Evolutionary conservation across 2,329 filamentous ascomycete species (phyloP).

Genomic region (Xylaria hypoxylon): DNA sequence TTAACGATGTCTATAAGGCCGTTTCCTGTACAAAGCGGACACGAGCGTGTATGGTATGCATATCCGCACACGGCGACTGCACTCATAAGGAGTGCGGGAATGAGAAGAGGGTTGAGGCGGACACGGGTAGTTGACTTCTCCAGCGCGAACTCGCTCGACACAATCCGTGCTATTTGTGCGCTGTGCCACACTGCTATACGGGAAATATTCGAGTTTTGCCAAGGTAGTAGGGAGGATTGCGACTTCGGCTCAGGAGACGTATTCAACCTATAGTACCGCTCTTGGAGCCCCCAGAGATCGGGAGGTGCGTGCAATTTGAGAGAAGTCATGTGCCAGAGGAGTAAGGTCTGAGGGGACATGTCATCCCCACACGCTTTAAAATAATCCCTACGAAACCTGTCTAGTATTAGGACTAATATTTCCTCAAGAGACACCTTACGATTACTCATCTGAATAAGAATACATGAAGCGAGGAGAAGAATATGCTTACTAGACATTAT

Average conservation of each 20-base stretch:
- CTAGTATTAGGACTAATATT: not conserved
- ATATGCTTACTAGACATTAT: conserved; percentile 28
- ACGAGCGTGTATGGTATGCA: conserved; percentile 31
- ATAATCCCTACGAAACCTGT: conserved; percentile 28
- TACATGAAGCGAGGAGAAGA: not conserved
- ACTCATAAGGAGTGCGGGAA: conserved; percentile 42
- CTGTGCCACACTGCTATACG: conserved; percentile 42
- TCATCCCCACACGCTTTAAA: conserved; percentile 19
- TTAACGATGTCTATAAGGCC: conserved; percentile 29
- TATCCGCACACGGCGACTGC: conserved; percentile 40
- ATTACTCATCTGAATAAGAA: not conserved
- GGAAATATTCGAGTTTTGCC: conserved; percentile 37
- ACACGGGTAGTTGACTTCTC: conserved; percentile 28
- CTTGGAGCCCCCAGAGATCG: conserved; percentile 38
- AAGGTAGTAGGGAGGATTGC: conserved; percentile 33
- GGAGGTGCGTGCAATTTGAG: conserved; percentile 42
- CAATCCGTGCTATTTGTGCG: conserved; percentile 43
- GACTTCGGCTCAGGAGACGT: conserved; percentile 21
- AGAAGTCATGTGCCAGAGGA: conserved; percentile 40
- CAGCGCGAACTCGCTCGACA: conserved; percentile 25
- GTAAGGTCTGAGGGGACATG: conserved; percentile 31
- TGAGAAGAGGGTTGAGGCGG: conserved; percentile 42
- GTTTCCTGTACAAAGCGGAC: conserved; percentile 29
- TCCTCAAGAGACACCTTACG: not conserved
- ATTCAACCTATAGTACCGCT: conserved; percentile 40